Evolutionary conservation across 1,139 yeast species (phyloP).

Genomic region (Petasospora fabianii): DNA sequence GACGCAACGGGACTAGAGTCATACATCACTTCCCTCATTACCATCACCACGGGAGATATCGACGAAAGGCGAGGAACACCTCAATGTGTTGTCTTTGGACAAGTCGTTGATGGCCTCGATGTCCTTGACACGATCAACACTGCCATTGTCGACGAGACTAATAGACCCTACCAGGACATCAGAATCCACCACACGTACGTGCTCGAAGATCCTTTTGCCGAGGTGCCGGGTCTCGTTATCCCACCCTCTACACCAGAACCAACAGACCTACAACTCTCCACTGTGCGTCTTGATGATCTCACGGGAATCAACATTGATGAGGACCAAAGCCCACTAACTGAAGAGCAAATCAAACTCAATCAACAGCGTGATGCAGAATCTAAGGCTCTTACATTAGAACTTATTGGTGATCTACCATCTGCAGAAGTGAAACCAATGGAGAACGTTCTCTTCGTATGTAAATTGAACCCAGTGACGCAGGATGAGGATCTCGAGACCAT

Average conservation of each 20-base stretch:
- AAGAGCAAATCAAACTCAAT: constrained; percentile 26
- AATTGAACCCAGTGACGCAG: constrained; percentile 56
- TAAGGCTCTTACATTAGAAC: constrained; percentile 58
- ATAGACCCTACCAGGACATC: constrained; percentile 46
- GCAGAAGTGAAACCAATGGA: constrained; percentile 61
- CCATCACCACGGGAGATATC: constrained; percentile 32
- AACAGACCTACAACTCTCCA: constrained; percentile 33
- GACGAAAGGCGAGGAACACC: constrained; percentile 22
- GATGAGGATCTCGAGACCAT: constrained; percentile 51
- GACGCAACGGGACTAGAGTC: constrained; percentile 14
- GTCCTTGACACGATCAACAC: constrained; percentile 43
- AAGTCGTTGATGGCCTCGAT: constrained; percentile 49
- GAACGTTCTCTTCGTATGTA: constrained; percentile 57
- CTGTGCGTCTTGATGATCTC: constrained; percentile 33
- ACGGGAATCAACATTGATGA: constrained; percentile 23
- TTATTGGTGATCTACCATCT: constrained; percentile 61
- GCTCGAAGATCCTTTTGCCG: constrained; percentile 53
- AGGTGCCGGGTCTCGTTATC: constrained; percentile 31
- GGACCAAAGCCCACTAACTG: constrained; percentile 15
- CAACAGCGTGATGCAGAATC: constrained; percentile 40
- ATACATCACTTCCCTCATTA: constrained; percentile 14
- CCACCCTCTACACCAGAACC: constrained; percentile 36
- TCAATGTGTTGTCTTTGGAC: constrained; percentile 41
- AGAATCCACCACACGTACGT: constrained; percentile 49
- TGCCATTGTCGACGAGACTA: constrained; percentile 36